Percentiles rank a stretch among this genome's conserved stretches.
phyloP scores from a whole-genome alignment of 768 basidiomycete species.

The Stropharia rugosoannulata region DNA sequence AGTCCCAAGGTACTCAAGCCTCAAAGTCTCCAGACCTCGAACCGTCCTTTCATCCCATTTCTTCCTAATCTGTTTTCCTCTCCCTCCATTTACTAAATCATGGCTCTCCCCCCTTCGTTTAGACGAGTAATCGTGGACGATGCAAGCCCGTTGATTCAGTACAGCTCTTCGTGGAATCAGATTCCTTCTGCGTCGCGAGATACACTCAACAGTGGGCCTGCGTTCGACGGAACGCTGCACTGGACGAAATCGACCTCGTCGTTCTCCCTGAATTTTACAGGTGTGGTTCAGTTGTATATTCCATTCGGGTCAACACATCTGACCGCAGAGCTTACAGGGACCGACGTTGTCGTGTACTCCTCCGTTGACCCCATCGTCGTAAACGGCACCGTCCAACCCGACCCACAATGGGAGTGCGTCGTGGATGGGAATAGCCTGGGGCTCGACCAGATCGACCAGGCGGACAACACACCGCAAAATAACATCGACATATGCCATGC shows the following conservation, averaged over 20 bases:
- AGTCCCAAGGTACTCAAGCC: background rate
- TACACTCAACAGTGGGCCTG: background rate
- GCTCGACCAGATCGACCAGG: background rate
- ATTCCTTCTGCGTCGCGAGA: background rate
- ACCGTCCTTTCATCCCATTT: background rate
- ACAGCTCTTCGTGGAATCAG: background rate
- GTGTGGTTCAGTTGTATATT: background rate
- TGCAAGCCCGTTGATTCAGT: background rate
- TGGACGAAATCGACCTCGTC: background rate
- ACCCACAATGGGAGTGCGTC: background rate
- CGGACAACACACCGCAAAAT: background rate
- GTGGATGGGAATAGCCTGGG: background rate
- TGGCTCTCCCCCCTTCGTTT: background rate
- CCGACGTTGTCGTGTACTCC: background rate
- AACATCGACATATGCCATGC: background rate
- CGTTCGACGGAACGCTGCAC: background rate
- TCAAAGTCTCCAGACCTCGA: background rate
- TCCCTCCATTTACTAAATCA: background rate
- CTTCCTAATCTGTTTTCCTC: background rate
- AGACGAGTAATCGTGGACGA: background rate
- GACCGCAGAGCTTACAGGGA: background rate
- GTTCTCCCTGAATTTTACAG: background rate
- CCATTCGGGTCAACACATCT: background rate
- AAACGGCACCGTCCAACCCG: background rate
- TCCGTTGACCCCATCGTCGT: background rate